A percentile compares a stretch with the other conserved stretches of the same genome.
Evolutionary conservation across 2,329 filamentous ascomycete species (phyloP).

Genomic region (Aspergillus vadensis): DNA sequence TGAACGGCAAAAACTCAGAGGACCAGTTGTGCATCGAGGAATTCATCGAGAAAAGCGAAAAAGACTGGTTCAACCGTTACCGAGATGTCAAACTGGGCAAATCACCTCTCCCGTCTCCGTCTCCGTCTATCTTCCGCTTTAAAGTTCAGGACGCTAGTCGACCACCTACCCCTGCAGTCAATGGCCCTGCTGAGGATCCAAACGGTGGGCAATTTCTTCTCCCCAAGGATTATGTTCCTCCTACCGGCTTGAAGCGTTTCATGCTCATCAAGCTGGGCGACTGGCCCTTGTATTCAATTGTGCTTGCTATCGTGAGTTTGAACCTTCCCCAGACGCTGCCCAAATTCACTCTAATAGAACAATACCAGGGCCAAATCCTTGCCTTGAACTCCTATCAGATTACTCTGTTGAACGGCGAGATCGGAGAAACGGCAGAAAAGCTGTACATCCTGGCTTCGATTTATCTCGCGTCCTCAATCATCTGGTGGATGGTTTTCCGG

Average conservation of each 20-base stretch:
- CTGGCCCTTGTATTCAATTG: constrained; percentile 64
- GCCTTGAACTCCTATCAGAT: constrained; percentile 68
- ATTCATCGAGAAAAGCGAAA: constrained; percentile 64
- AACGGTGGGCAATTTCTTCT: constrained; percentile 56
- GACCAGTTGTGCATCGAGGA: constrained; percentile 63
- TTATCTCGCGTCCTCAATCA: constrained; percentile 58
- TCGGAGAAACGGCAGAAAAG: constrained; percentile 59
- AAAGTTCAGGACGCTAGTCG: constrained; percentile 42
- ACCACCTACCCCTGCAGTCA: constrained; percentile 30
- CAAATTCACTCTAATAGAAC: background rate
- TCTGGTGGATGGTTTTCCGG: constrained; percentile 66
- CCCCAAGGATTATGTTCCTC: constrained; percentile 56
- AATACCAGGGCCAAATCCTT: constrained; percentile 58
- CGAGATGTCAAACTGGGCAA: constrained; percentile 58
- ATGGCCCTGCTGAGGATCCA: constrained; percentile 30
- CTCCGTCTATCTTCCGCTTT: constrained; percentile 33
- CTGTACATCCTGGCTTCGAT: constrained; percentile 62
- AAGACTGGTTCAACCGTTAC: constrained; percentile 64
- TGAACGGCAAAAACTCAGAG: constrained; percentile 62
- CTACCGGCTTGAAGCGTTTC: constrained; percentile 56
- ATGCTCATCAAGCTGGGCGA: constrained; percentile 60
- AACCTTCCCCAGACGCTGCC: background rate
- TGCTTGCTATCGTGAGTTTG: constrained; percentile 48
- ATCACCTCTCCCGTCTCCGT: constrained; percentile 42
- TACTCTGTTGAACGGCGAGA: constrained; percentile 65